phyloP scores from a whole-genome alignment of 139 green algal genomes.

The Chlamydomonas sp. region DNA sequence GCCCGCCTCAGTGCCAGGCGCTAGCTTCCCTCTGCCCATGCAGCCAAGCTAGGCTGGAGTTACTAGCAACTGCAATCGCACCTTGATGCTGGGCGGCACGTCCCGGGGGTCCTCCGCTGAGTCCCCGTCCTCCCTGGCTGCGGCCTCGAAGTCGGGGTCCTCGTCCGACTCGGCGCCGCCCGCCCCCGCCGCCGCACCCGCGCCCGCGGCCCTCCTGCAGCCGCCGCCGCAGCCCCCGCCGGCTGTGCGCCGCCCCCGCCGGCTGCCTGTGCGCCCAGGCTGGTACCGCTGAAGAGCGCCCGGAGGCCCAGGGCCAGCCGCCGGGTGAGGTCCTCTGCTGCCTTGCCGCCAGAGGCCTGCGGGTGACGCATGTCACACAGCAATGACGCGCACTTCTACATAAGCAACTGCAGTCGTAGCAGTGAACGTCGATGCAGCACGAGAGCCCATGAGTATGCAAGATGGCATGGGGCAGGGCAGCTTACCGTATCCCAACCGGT shows the following conservation, averaged over 20 bases:
- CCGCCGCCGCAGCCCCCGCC: background rate
- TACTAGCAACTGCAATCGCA: background rate
- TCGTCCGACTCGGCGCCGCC: background rate
- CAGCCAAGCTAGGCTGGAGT: too few species aligned
- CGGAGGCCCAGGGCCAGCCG: background rate
- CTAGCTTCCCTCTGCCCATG: background rate
- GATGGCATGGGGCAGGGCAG: too few species aligned
- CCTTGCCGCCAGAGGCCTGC: conserved; percentile 15
- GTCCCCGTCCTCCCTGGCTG: conserved; percentile 1
- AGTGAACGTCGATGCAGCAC: too few species aligned
- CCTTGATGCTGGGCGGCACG: conserved; percentile 56
- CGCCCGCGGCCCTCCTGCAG: background rate
- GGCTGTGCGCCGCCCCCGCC: background rate
- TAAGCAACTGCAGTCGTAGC: too few species aligned
- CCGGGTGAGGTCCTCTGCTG: conserved; percentile 7
- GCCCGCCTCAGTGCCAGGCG: background rate
- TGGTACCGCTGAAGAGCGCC: background rate
- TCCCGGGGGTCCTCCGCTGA: conserved; percentile 23
- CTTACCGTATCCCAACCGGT: too few species aligned
- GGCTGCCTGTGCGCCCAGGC: background rate
- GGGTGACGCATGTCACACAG: background rate
- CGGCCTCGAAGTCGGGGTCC: conserved; percentile 22
- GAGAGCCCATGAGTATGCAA: too few species aligned
- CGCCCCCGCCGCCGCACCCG: background rate
- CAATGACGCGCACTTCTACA: too few species aligned